phyloP scores from a whole-genome alignment of 1,284 basidiomycete species.

The Hemileia vastatrix region DNA sequence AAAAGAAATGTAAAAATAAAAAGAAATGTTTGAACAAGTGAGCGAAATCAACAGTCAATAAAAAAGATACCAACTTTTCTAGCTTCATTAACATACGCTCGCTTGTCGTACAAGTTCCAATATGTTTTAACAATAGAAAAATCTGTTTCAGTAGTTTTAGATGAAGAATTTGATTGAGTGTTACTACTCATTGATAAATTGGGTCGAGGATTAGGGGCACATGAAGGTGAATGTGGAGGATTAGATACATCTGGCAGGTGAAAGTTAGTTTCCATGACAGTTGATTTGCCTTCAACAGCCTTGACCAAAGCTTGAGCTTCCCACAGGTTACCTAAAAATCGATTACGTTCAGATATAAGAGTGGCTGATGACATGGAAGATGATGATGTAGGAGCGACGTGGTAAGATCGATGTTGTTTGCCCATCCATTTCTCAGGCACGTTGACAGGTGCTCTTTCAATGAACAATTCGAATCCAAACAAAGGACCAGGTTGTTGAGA shows the following conservation, averaged over 20 bases:
- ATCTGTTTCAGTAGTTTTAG: too few species aligned
- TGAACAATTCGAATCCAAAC: constrained; percentile 26
- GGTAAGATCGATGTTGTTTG: constrained; percentile 9
- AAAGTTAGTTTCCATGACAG: constrained; percentile 20
- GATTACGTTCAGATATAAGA: constrained; percentile 57
- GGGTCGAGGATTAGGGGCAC: too few species aligned
- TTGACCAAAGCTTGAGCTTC: constrained; percentile 60
- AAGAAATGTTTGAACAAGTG: neutral
- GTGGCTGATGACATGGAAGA: constrained; percentile 61
- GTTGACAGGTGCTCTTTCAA: constrained; percentile 26
- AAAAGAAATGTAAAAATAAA: neutral
- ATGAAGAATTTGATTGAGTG: too few species aligned
- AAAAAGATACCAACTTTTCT: constrained; percentile 12
- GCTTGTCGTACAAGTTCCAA: constrained; percentile 24
- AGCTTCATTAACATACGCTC: constrained; percentile 18
- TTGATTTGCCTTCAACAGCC: constrained; percentile 21
- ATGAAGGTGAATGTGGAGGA: too few species aligned
- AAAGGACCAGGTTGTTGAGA: neutral
- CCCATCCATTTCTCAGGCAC: constrained; percentile 18
- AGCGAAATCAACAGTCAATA: neutral
- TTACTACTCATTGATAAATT: constrained; percentile 12
- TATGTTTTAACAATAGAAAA: constrained; percentile 11
- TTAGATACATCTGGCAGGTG: too few species aligned
- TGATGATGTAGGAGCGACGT: constrained; percentile 19
- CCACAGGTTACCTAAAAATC: constrained; percentile 81